Conservation (phyloP, 2,329 filamentous ascomycete species). For the Paracoccidioides brasiliensis region DNA sequence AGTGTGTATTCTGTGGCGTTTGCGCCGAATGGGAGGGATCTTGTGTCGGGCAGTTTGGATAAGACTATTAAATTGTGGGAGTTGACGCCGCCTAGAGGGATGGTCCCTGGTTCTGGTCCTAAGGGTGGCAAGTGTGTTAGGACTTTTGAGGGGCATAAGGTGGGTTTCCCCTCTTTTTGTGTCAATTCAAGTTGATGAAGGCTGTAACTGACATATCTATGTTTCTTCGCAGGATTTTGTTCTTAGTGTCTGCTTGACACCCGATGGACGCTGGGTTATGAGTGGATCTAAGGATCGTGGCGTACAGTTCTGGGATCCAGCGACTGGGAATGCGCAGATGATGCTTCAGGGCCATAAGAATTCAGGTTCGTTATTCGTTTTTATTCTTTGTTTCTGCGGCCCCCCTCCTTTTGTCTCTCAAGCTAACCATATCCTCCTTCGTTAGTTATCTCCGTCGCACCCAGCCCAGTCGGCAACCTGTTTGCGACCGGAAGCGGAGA, state of each 20-base stretch:
- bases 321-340: constrained; percentile 83
- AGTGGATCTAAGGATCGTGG: constrained; percentile 94
- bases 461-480: constrained; percentile 72
- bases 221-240: constrained; percentile 64
- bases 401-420: not conserved
- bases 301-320: constrained; percentile 97
- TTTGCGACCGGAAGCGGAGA: constrained; percentile 97
- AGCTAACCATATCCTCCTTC: constrained; percentile 13
- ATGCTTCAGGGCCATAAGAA: constrained; percentile 99
- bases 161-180: constrained; percentile 31
- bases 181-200: too few relatives aligned
- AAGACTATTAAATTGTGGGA: constrained; percentile 99
- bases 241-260: constrained; percentile 85
- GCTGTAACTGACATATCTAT: not conserved
- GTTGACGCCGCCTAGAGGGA: constrained; percentile 57
- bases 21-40: constrained; percentile 79
- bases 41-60: constrained; percentile 89
- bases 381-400: not conserved
- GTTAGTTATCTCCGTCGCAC: constrained; percentile 88
- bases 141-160: constrained; percentile 93
- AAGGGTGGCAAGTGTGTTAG: constrained; percentile 89
- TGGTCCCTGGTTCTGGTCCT: constrained; percentile 51
- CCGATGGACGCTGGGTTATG: constrained; percentile 89
- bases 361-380: constrained; percentile 44
- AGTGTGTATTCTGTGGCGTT: constrained; percentile 96